phyloP scores from a whole-genome alignment of 495 filamentous ascomycete species.

The Lasiosphaeria hispida region DNA sequence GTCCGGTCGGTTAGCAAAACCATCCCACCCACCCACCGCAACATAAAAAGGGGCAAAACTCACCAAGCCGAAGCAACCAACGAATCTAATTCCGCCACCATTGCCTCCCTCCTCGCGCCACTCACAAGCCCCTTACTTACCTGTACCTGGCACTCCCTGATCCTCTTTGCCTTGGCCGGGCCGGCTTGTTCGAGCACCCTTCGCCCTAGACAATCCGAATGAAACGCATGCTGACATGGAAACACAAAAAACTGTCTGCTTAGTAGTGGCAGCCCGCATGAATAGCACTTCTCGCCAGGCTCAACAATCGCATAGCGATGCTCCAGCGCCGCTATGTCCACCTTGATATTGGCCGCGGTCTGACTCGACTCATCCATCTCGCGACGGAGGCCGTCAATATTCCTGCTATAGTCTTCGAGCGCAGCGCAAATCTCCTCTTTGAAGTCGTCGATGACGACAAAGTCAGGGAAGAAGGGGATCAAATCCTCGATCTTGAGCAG shows the following conservation, averaged over 20 bases:
- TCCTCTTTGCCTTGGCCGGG: slow-evolving; percentile 71
- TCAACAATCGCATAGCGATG: slow-evolving; percentile 93
- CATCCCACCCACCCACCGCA: background rate
- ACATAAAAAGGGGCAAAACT: slow-evolving; percentile 23
- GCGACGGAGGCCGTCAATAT: slow-evolving; percentile 83
- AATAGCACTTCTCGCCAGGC: slow-evolving; percentile 89
- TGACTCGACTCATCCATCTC: slow-evolving; percentile 93
- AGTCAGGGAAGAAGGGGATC: slow-evolving; percentile 98
- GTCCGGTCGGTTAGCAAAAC: slow-evolving; percentile 8
- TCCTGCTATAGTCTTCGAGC: slow-evolving; percentile 83
- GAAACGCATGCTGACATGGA: slow-evolving; percentile 96
- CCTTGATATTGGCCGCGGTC: slow-evolving; percentile 84
- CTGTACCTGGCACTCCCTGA: slow-evolving; percentile 78
- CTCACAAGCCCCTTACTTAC: slow-evolving; percentile 68
- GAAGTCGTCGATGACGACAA: slow-evolving; percentile 98
- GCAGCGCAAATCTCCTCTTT: slow-evolving; percentile 96
- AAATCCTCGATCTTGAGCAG: slow-evolving; percentile 92
- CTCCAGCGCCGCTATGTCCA: slow-evolving; percentile 80
- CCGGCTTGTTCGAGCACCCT: slow-evolving; percentile 75
- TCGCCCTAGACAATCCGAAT: slow-evolving; percentile 84
- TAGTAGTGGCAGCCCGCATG: slow-evolving; percentile 80
- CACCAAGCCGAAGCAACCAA: slow-evolving; percentile 65
- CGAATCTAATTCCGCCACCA: slow-evolving; percentile 83
- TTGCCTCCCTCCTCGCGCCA: slow-evolving; percentile 68
- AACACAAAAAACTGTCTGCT: slow-evolving; percentile 96